These are phyloP conservation scores for Lactarius trivialis DNA, from an alignment of 768 basidiomycete genomes.

Conservation along the genomic window DNA sequence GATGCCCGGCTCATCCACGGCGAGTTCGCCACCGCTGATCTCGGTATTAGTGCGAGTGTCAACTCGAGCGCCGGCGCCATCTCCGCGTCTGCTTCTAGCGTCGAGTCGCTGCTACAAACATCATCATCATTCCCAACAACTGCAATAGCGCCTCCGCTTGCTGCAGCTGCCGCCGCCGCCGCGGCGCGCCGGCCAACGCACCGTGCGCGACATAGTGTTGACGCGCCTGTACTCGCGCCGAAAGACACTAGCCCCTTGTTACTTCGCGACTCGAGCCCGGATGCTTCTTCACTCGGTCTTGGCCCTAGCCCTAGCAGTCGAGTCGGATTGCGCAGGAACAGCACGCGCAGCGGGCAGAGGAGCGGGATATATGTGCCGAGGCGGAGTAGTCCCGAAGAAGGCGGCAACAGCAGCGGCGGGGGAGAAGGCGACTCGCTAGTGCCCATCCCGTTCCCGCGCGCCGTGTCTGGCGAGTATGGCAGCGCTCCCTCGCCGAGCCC, in stretches of 20 bases:
- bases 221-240: slow-evolving; percentile 36
- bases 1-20: background rate
- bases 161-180: slow-evolving; percentile 24
- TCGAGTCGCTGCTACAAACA: slow-evolving; percentile 40
- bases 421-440: slow-evolving; percentile 29
- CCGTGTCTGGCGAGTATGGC: slow-evolving; percentile 46
- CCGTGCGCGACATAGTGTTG: slow-evolving; percentile 58
- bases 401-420: slow-evolving; percentile 6
- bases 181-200: slow-evolving; percentile 50
- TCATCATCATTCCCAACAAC: background rate
- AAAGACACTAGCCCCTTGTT: slow-evolving; percentile 32
- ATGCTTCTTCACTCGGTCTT: slow-evolving; percentile 32
- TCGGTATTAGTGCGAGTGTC: background rate
- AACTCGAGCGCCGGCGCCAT: background rate
- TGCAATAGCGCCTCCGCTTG: background rate
- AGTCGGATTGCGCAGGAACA: slow-evolving; percentile 51
- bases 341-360: slow-evolving; percentile 25
- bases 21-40: background rate
- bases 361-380: slow-evolving; percentile 15
- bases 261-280: slow-evolving; percentile 53
- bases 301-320: slow-evolving; percentile 30
- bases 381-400: slow-evolving; percentile 14
- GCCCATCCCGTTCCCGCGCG: slow-evolving; percentile 60
- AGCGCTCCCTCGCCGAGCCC: slow-evolving; percentile 32
- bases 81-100: slow-evolving; percentile 15